Base-by-base conservation (phyloP, 2,329 filamentous ascomycete genomes). In the Dryadomyces quercus-mongolicae region DNA sequence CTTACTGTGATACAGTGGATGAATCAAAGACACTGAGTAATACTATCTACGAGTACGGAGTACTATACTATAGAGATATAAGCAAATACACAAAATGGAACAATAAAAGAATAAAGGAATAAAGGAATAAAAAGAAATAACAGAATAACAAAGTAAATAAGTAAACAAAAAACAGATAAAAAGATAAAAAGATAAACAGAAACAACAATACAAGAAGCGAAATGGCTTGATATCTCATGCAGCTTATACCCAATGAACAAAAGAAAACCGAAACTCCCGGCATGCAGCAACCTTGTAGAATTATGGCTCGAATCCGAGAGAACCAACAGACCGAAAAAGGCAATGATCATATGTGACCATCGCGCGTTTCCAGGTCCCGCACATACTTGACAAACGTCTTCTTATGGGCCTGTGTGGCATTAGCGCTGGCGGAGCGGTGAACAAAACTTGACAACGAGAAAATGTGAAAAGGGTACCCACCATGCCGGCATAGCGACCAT, bases 361-460 rank as follows among this genome's bases (percentile, higher is more conserved):
- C 54, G 3, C 40, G 56, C n/a, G 47, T 76, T 64, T 93, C 87
- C 48, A 91, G 71, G 64, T 94, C 86, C 61, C 91, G 88, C 69
- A 95, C 85, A 66, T 95, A 96, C 68, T 88, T 91, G 56, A 95
- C 92, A 72, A 98, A 97, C 4, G 83, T 85, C 74, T 98, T 98
- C 74, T 97, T 97, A 69, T 98, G 93, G 51, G 85, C 80, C 84
- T 88, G 34, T n/a, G 8, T 16, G 22, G 13, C 16, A 45, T 54
- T 45, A 54, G 52, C 12, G 47, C 15, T 2, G 36, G 20, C 10
- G 13, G 36, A 40, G 36, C 36, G 36, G n/a, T 12, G 18, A 13
- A 21, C 5, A 8, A 31, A n/a, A 36, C 6, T 22, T 3, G 2
- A 6, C 13, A 25, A 42, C 15, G 12, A 31, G 1, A 10, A 15